phyloP scores from a whole-genome alignment of 768 basidiomycete genomes.

The Lentinus brumalis region DNA sequence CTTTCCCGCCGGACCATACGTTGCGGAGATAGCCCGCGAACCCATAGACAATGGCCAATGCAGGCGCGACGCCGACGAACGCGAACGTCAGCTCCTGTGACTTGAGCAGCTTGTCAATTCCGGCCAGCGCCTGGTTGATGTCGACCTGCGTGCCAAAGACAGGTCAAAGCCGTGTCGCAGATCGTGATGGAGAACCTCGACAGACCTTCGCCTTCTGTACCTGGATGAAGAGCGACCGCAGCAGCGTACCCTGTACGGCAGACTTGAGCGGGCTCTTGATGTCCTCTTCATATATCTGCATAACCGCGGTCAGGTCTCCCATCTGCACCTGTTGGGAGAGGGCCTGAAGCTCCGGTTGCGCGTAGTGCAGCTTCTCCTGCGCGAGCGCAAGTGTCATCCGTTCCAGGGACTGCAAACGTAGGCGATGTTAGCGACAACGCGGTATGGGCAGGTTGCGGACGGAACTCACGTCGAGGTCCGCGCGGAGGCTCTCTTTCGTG shows the following conservation, averaged over 20 bases:
- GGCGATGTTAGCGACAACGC: neutral
- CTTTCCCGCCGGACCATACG: slow-evolving; percentile 52
- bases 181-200: neutral
- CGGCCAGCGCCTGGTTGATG: slow-evolving; percentile 84
- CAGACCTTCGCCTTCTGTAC: slow-evolving; percentile 94
- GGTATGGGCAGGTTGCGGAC: neutral
- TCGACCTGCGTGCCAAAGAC: slow-evolving; percentile 62
- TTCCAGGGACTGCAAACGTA: slow-evolving; percentile 69
- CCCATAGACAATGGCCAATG: slow-evolving; percentile 77
- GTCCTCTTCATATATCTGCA: slow-evolving; percentile 89
- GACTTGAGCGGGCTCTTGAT: slow-evolving; percentile 86
- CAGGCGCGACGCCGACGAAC: slow-evolving; percentile 94
- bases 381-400: slow-evolving; percentile 90
- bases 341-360: slow-evolving; percentile 59
- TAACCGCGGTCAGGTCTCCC: slow-evolving; percentile 86
- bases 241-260: slow-evolving; percentile 74
- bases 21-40: slow-evolving; percentile 52
- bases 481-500: slow-evolving; percentile 76
- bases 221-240: slow-evolving; percentile 87
- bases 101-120: slow-evolving; percentile 91
- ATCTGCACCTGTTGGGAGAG: slow-evolving; percentile 66
- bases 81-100: slow-evolving; percentile 96
- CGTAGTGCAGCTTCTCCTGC: slow-evolving; percentile 73
- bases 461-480: slow-evolving; percentile 74
- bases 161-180: neutral